Evolutionary conservation across 1,284 basidiomycete genomes (phyloP), one percentile per base, ranked within the genome.

Genomic region (Mycena citricolor): DNA sequence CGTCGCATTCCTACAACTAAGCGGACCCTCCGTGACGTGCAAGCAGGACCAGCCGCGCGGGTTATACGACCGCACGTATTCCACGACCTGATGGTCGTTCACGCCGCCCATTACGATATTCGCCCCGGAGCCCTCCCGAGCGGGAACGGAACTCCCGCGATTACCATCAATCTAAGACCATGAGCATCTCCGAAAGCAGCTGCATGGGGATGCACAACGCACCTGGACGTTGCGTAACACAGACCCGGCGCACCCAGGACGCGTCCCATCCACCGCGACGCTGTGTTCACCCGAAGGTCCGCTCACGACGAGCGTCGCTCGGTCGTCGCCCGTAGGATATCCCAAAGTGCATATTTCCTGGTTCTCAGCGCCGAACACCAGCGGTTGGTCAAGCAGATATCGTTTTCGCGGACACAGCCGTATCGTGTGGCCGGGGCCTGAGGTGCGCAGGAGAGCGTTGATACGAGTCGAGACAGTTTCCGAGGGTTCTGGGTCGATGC

Each of bases 311-410:
- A 69, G 57, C 13, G 56, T 56, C 12, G 61, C 62, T 32, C 69
- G 57, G 14, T 62, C 55, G 37, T 66, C 58, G 20, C 57, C 67
- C 10, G 71, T 77, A 0, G 88, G 89, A 53, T 89, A 86, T 11
- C 84, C 85, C 4, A 71, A 59, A 0, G 88, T 90, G 52, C 78
- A 84, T 32, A 90, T 89, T 63, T 90, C 88, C 64, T 90, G 81
- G 54, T 80, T 67, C 0, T 75, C 69, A 8, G 77, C 73, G 2
- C 77, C 69, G 57, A 88, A 89, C 16, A 71, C 63, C 44, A 91
- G 71, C 2, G 84, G 78, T 0, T 78, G 73, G 30, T 74, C 69
- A 48, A 90, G 75, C 47, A 71, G 50, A 57, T 90, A 90, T 37
- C 73, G 66, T 38, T 74, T 64, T 33, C 68, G 63, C 2, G 79